Conservation (phyloP, 1,284 basidiomycete genomes). For the Ceratobasidium sp. region DNA sequence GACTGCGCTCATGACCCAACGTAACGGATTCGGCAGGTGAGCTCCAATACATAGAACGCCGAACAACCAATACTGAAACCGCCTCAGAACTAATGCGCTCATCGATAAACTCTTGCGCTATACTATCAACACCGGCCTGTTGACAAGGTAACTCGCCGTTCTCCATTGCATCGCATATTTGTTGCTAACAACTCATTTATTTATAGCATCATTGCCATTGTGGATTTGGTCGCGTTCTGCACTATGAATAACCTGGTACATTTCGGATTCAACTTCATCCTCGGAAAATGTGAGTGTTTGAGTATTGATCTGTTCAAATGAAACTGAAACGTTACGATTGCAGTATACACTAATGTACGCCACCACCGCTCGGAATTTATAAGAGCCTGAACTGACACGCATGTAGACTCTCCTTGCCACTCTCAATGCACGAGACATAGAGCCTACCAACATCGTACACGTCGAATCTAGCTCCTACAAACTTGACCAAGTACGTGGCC, state of each 20-base stretch:
- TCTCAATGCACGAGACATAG: constrained; percentile 29
- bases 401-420: constrained; percentile 24
- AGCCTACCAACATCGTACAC: constrained; percentile 24
- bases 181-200: not conserved
- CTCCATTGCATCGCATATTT: not conserved
- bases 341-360: constrained; percentile 35
- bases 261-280: constrained; percentile 49
- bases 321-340: not conserved
- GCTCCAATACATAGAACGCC: not conserved
- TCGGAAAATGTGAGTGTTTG: constrained; percentile 47
- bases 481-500: constrained; percentile 1
- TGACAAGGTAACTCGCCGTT: constrained; percentile 45
- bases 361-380: not conserved
- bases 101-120: constrained; percentile 48
- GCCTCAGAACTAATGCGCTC: constrained; percentile 47
- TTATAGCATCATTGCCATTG: constrained; percentile 46
- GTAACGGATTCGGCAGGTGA: constrained; percentile 47
- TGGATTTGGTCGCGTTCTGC: constrained; percentile 46
- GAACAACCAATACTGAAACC: not conserved
- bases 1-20: constrained; percentile 46
- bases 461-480: constrained; percentile 27
- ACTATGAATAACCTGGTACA: constrained; percentile 47
- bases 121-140: constrained; percentile 48
- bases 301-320: not conserved
- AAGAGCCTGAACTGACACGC: not conserved